phyloP scores from a whole-genome alignment of 192 early-diverging fungal species.

The Umbelopsis isabellina region DNA sequence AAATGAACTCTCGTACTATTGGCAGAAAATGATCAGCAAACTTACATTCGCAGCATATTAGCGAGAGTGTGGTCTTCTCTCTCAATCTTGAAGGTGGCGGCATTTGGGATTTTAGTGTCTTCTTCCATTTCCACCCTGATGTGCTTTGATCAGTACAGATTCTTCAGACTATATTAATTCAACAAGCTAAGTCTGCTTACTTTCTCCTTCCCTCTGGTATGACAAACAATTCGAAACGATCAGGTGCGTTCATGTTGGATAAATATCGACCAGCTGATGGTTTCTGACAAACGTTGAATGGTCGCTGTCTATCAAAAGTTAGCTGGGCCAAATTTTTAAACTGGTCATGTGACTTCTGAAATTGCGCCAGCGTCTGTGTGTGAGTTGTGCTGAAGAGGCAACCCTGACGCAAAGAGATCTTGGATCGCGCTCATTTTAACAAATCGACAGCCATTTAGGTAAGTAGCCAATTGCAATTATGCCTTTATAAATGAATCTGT shows the following conservation, averaged over 20 bases:
- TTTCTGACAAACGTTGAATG: too few species aligned
- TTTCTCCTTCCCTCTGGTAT: slow-evolving; percentile 78
- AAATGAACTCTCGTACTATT: neutral
- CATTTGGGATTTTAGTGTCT: slow-evolving; percentile 94
- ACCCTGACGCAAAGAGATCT: too few species aligned
- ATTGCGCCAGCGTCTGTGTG: too few species aligned
- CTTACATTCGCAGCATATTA: slow-evolving; percentile 91
- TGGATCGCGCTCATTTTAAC: too few species aligned
- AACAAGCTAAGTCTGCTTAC: slow-evolving; percentile 34
- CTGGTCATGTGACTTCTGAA: too few species aligned
- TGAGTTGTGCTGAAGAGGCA: too few species aligned
- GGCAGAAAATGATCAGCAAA: neutral
- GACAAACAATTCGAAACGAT: slow-evolving; percentile 81
- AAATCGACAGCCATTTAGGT: too few species aligned
- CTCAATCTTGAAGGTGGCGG: slow-evolving; percentile 87
- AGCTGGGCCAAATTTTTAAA: too few species aligned
- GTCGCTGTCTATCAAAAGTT: too few species aligned
- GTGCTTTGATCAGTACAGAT: neutral
- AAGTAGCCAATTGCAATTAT: too few species aligned
- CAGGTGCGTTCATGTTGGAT: slow-evolving; percentile 76
- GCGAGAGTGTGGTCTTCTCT: slow-evolving; percentile 98
- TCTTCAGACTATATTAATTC: neutral
- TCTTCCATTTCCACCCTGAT: slow-evolving; percentile 76
- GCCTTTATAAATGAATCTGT: too few species aligned
- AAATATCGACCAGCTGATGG: too few species aligned